Evolutionary conservation across 306 rosid genomes (phyloP).

Genomic region (Castanea sativa): DNA sequence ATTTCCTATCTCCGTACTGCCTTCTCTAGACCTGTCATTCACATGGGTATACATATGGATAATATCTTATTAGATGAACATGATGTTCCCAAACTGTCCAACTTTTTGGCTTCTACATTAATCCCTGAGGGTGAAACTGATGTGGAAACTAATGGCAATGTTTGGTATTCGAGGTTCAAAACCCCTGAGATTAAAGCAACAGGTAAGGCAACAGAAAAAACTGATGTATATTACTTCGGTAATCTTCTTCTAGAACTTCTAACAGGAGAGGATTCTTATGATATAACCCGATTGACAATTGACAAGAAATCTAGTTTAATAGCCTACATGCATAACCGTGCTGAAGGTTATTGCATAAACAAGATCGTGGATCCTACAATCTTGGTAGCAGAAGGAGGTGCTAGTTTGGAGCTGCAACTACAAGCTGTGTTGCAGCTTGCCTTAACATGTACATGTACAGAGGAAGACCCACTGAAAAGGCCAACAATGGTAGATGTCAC

Average conservation of each 20-base stretch:
- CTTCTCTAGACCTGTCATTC: too few species aligned
- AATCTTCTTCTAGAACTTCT: too few species aligned
- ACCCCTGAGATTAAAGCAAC: too few species aligned
- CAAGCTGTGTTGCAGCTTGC: not conserved
- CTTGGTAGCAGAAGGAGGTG: not conserved
- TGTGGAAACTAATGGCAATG: not conserved
- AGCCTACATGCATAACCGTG: not conserved
- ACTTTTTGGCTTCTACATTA: not conserved
- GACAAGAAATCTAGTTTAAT: too few species aligned
- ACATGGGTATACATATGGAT: too few species aligned
- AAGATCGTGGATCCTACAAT: not conserved
- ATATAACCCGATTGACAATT: too few species aligned
- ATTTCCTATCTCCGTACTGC: too few species aligned
- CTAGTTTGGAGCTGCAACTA: not conserved
- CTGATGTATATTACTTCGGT: too few species aligned
- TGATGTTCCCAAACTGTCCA: not conserved
- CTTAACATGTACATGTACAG: not conserved
- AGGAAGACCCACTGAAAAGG: not conserved
- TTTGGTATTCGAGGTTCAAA: too few species aligned
- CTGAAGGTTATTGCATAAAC: not conserved
- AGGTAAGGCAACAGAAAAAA: too few species aligned
- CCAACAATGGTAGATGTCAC: not conserved
- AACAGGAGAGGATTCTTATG: too few species aligned
- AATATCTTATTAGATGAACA: slow-evolving; percentile 7
- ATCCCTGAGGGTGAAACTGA: too few species aligned